These are phyloP conservation scores for Metschnikowia arizonensis DNA, from an alignment of 805 yeast species.

Conservation along the genomic window DNA sequence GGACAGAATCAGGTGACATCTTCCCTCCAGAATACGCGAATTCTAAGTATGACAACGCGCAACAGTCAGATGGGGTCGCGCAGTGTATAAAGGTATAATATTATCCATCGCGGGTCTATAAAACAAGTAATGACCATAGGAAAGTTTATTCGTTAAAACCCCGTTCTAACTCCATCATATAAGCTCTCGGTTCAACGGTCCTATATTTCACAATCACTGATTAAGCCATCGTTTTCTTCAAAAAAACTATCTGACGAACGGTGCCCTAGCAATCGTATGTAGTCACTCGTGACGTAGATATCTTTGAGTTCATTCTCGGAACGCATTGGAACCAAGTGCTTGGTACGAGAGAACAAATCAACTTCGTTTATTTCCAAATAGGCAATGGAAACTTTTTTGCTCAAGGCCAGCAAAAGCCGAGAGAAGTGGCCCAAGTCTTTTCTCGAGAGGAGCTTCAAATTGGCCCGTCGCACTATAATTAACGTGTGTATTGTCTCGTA, in stretches of 20 bases:
- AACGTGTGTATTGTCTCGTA: constrained; percentile 25
- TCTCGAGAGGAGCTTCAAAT: constrained; percentile 22
- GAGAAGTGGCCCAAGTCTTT: background rate
- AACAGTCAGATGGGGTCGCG: no score
- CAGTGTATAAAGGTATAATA: no score
- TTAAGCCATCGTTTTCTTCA: background rate
- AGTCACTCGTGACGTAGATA: constrained; percentile 19
- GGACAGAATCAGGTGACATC: no score
- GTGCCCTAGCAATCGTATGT: background rate
- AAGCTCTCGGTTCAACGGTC: background rate
- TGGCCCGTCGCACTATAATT: constrained; percentile 27
- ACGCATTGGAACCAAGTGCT: constrained; percentile 17
- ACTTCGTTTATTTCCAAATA: constrained; percentile 30
- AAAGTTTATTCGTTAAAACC: no score
- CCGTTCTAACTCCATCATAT: background rate
- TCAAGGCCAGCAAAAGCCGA: background rate
- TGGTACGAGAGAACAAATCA: constrained; percentile 32
- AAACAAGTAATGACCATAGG: no score
- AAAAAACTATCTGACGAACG: background rate
- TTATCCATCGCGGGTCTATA: no score
- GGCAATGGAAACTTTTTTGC: constrained; percentile 15
- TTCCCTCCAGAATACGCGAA: no score
- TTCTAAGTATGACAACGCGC: no score
- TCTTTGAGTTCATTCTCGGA: constrained; percentile 22
- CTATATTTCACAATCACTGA: background rate